A percentile compares a stretch with the other conserved stretches of the same genome.
Conservation (phyloP, 1,139 yeast species). For the Geotrichum restrictum region DNA sequence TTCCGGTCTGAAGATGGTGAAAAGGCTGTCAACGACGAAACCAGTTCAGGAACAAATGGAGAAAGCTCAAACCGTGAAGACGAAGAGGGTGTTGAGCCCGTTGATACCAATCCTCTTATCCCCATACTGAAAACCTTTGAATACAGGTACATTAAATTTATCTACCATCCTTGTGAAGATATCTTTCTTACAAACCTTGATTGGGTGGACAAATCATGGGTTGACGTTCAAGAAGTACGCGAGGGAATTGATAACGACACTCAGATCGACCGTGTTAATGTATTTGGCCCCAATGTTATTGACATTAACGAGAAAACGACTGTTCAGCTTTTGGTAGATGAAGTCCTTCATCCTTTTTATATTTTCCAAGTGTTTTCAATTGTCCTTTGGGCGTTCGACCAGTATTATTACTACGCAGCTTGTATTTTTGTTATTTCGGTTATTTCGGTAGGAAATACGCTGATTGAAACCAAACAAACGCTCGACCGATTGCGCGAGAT, state of each 20-base stretch:
- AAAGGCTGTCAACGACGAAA: slow-evolving; percentile 25
- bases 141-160: slow-evolving; percentile 77
- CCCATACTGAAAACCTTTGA: slow-evolving; percentile 67
- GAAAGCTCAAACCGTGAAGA: slow-evolving; percentile 21
- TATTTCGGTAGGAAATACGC: slow-evolving; percentile 70
- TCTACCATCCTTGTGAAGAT: slow-evolving; percentile 83
- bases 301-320: slow-evolving; percentile 73
- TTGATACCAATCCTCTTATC: slow-evolving; percentile 57
- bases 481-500: slow-evolving; percentile 68
- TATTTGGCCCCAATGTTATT: slow-evolving; percentile 74
- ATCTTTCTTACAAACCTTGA: slow-evolving; percentile 76
- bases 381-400: slow-evolving; percentile 84
- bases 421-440: slow-evolving; percentile 87
- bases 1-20: slow-evolving; percentile 41
- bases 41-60: slow-evolving; percentile 22
- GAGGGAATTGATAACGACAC: slow-evolving; percentile 70
- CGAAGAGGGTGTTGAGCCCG: slow-evolving; percentile 32
- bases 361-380: slow-evolving; percentile 90
- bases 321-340: slow-evolving; percentile 66
- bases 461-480: slow-evolving; percentile 77
- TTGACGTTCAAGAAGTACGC: slow-evolving; percentile 51
- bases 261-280: slow-evolving; percentile 62
- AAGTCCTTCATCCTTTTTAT: slow-evolving; percentile 90
- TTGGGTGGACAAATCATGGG: slow-evolving; percentile 82
- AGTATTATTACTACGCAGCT: slow-evolving; percentile 86